These are phyloP conservation scores for Phlebiopsis gigantea DNA, from an alignment of 768 basidiomycete genomes.

Conservation along the genomic window DNA sequence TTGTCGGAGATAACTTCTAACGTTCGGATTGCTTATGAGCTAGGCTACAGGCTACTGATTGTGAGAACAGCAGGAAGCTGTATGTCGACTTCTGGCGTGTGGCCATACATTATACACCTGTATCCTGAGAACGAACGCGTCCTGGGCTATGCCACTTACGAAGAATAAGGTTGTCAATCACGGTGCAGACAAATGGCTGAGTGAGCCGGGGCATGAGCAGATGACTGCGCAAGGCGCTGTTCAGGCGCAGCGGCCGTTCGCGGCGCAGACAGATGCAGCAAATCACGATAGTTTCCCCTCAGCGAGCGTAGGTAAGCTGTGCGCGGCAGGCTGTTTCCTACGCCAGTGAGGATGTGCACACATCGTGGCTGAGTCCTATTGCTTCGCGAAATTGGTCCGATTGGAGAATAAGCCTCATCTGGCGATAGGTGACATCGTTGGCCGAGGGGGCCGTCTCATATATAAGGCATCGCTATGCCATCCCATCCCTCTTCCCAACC, in stretches of 20 bases:
- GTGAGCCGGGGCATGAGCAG: neutral
- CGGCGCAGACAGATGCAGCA: neutral
- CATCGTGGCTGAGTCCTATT: neutral
- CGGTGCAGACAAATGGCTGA: neutral
- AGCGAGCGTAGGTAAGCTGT: neutral
- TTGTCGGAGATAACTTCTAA: no score
- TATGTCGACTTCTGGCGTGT: neutral
- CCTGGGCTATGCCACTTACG: neutral
- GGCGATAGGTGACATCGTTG: conserved; percentile 4
- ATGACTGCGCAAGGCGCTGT: conserved; percentile 1
- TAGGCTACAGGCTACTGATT: no score
- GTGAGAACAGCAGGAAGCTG: neutral
- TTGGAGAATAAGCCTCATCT: neutral
- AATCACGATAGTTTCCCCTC: neutral
- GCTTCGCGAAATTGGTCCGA: neutral
- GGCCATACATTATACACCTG: neutral
- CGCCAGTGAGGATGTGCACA: neutral
- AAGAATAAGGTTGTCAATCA: neutral
- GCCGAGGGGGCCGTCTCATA: conserved; percentile 3
- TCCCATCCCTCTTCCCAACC: neutral
- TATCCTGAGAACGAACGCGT: neutral
- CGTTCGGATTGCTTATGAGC: no score
- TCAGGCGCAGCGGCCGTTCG: neutral
- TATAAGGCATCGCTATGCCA: conserved; percentile 4
- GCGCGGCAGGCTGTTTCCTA: neutral